These are phyloP conservation scores for Echria macrotheca DNA, from an alignment of 495 filamentous ascomycete species.

Conservation along the genomic window DNA sequence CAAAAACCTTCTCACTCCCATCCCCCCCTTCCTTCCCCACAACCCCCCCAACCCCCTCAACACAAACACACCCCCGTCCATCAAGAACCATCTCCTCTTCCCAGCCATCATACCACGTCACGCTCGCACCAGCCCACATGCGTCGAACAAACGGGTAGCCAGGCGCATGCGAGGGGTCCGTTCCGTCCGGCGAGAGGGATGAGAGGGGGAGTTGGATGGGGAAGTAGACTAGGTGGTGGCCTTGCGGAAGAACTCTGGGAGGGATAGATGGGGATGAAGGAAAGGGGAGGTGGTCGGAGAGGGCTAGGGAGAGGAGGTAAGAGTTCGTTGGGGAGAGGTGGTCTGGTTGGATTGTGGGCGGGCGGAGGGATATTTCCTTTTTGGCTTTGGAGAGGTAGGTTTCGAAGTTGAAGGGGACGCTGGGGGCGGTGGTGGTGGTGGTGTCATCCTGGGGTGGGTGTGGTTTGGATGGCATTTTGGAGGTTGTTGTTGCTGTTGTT, in stretches of 20 bases:
- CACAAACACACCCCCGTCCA: slow-evolving; percentile 49
- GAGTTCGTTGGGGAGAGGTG: slow-evolving; percentile 59
- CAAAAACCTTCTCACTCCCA: slow-evolving; percentile 38
- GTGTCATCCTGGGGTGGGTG: background rate
- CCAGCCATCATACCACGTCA: slow-evolving; percentile 27
- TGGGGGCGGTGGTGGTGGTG: slow-evolving; percentile 4
- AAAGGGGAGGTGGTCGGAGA: slow-evolving; percentile 51
- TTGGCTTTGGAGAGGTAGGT: slow-evolving; percentile 11
- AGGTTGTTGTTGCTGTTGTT: background rate
- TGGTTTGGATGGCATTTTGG: too few relatives aligned
- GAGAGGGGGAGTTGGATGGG: slow-evolving; percentile 51
- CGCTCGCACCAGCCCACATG: slow-evolving; percentile 74
- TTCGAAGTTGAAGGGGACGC: slow-evolving; percentile 5
- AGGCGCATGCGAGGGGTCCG: slow-evolving; percentile 65
- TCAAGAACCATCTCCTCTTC: slow-evolving; percentile 35
- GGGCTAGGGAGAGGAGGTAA: slow-evolving; percentile 57
- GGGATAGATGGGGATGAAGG: background rate
- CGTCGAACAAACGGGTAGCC: slow-evolving; percentile 58
- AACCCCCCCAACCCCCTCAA: slow-evolving; percentile 52
- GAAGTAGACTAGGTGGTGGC: slow-evolving; percentile 72
- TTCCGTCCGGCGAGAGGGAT: slow-evolving; percentile 62
- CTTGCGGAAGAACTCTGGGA: slow-evolving; percentile 49
- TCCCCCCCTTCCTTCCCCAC: slow-evolving; percentile 39
- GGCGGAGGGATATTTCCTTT: slow-evolving; percentile 34
- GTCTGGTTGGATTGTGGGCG: slow-evolving; percentile 55